Percentiles rank a stretch among this genome's conserved stretches.
These are phyloP conservation scores for Hypocrella siamensis DNA, from an alignment of 2,329 filamentous ascomycete species.

Conservation along the genomic window DNA sequence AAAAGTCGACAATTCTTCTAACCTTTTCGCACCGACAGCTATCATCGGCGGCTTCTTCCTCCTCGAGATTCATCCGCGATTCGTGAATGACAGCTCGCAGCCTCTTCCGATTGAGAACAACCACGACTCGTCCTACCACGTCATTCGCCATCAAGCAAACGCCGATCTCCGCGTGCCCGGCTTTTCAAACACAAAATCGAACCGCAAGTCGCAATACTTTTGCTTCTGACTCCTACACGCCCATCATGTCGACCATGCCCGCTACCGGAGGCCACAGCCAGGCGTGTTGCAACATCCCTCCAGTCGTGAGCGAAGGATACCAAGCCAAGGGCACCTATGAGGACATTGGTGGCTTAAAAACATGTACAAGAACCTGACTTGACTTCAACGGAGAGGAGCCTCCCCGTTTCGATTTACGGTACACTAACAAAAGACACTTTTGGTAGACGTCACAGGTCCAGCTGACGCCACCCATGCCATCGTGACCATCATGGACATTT, in stretches of 20 bases:
- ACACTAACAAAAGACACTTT: not conserved
- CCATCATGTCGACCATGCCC: constrained; percentile 32
- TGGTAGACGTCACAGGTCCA: constrained; percentile 30
- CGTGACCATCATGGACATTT: constrained; percentile 50
- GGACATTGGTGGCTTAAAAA: constrained; percentile 38
- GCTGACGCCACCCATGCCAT: constrained; percentile 39
- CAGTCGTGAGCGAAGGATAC: constrained; percentile 40
- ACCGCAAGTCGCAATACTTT: not conserved
- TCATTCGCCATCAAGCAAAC: too few species aligned
- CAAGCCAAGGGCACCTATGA: constrained; percentile 39
- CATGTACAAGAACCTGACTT: constrained; percentile 17
- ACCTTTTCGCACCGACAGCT: too few species aligned
- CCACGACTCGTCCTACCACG: too few species aligned
- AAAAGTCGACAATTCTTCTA: too few species aligned
- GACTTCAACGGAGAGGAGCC: too few species aligned
- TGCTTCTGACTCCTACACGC: not conserved
- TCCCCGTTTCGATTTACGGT: too few species aligned
- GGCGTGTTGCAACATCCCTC: constrained; percentile 43
- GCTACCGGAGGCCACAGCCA: constrained; percentile 36
- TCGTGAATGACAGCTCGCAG: too few species aligned
- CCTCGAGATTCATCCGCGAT: too few species aligned
- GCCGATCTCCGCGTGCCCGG: not conserved
- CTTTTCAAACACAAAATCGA: too few species aligned
- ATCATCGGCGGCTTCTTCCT: too few species aligned
- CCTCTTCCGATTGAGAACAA: too few species aligned